Evolutionary conservation across 345 rosid genomes (phyloP).

Genomic region (Eucalyptus leucophloia): DNA sequence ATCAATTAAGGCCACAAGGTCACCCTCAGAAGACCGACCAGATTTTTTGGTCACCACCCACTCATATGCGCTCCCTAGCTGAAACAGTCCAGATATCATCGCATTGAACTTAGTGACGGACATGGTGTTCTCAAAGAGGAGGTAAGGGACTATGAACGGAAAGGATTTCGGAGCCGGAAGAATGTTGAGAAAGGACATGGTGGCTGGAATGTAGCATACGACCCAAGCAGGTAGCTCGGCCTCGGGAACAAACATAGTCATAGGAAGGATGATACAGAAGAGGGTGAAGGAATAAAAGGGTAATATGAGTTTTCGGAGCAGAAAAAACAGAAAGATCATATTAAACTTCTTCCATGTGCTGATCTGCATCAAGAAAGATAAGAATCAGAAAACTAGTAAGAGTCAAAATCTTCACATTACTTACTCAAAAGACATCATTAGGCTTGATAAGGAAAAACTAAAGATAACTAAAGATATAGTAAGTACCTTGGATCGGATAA

Average conservation of each 20-base stretch:
- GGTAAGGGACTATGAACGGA: constrained; percentile 46
- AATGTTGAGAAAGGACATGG: constrained; percentile 47
- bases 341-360: constrained; percentile 36
- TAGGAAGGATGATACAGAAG: constrained; percentile 45
- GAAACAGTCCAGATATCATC: constrained; percentile 46
- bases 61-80: constrained; percentile 45
- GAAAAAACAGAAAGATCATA: constrained; percentile 39
- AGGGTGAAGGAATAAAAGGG: constrained; percentile 48
- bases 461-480: neutral
- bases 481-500: constrained; percentile 30
- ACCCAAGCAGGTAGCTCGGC: constrained; percentile 46
- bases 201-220: constrained; percentile 44
- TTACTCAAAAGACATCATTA: neutral
- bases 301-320: constrained; percentile 34
- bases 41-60: constrained; percentile 53
- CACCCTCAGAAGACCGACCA: constrained; percentile 47
- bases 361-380: constrained; percentile 14
- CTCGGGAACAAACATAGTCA: constrained; percentile 50
- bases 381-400: neutral
- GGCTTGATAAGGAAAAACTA: neutral
- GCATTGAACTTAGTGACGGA: constrained; percentile 50
- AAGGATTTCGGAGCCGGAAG: constrained; percentile 42
- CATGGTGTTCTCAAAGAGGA: constrained; percentile 47
- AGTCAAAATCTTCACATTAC: neutral
- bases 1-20: constrained; percentile 17